Conservation (phyloP, 352 stramenopile genomes). For the Pythium pyrilobum region DNA sequence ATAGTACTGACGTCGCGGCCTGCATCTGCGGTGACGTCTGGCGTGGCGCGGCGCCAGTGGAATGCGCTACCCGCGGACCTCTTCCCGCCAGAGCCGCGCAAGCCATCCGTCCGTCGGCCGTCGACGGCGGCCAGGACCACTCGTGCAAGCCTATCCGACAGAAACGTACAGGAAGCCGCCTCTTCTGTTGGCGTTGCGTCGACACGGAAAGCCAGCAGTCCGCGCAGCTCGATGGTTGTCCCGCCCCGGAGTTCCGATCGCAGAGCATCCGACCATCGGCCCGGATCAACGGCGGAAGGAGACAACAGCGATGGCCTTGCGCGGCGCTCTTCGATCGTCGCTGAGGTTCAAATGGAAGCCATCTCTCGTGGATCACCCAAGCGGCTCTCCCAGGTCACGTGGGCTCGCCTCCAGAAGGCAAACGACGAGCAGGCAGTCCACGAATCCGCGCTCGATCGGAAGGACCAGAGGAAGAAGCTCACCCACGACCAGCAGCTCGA, state of each 20-base stretch:
- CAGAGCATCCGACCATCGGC: neutral
- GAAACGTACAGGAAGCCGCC: too few species aligned
- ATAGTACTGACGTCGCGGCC: conserved; percentile 13
- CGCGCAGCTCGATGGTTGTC: neutral
- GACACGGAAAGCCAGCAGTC: neutral
- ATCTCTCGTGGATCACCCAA: conserved; percentile 15
- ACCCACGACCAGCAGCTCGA: conserved; percentile 19
- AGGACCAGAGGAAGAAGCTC: conserved; percentile 9
- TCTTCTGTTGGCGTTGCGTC: neutral
- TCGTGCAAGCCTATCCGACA: neutral
- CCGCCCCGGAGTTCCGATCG: neutral
- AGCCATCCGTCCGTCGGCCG: conserved; percentile 4
- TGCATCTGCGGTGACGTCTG: neutral
- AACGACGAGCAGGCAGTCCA: neutral
- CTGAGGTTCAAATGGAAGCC: conserved; percentile 19
- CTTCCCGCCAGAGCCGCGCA: conserved; percentile 2
- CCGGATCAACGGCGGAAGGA: neutral
- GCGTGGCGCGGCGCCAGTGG: conserved; percentile 20
- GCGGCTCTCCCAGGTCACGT: conserved; percentile 20
- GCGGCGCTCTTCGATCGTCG: neutral
- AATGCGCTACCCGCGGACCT: conserved; percentile 20
- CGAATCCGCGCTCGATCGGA: neutral
- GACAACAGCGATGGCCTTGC: neutral
- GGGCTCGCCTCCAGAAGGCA: conserved; percentile 19
- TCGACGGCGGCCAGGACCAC: neutral